Evolutionary conservation across 2,329 filamentous ascomycete species (phyloP).

Genomic region (Nannizzia gypsea): DNA sequence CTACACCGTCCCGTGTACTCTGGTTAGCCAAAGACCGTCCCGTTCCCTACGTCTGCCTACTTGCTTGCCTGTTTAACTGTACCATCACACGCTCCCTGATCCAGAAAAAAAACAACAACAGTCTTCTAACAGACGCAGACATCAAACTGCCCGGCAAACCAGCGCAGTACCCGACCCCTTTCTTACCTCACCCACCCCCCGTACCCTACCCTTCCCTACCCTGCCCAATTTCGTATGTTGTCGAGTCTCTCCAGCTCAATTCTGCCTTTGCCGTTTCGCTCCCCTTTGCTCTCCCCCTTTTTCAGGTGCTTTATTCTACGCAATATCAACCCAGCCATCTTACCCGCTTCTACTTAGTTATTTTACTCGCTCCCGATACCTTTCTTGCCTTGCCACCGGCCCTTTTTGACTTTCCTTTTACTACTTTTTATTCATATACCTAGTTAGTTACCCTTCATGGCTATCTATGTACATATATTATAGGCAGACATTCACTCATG

Average conservation of each 20-base stretch:
- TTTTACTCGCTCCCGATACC: not conserved
- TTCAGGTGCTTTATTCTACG: not conserved
- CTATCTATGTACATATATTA: not conserved
- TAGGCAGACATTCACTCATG: not conserved
- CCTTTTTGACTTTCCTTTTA: not conserved
- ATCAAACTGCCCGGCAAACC: not conserved
- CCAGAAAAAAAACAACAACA: not conserved
- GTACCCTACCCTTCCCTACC: not conserved
- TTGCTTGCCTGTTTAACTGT: not conserved
- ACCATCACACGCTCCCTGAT: not conserved
- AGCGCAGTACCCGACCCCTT: not conserved
- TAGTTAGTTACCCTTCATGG: not conserved
- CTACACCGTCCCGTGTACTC: not conserved
- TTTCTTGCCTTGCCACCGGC: not conserved
- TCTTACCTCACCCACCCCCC: too few relatives aligned
- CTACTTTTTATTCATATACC: not conserved
- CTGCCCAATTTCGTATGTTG: not conserved
- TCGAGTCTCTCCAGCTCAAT: not conserved
- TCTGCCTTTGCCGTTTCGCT: not conserved
- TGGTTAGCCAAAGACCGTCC: not conserved
- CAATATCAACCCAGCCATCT: not conserved
- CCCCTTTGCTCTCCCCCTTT: not conserved
- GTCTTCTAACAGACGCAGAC: not conserved
- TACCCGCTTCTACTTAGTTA: not conserved
- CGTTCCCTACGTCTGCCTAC: not conserved